Conservation (phyloP, 169 alveolate genomes). For the Ichthyophthirius multifiliis region DNA sequence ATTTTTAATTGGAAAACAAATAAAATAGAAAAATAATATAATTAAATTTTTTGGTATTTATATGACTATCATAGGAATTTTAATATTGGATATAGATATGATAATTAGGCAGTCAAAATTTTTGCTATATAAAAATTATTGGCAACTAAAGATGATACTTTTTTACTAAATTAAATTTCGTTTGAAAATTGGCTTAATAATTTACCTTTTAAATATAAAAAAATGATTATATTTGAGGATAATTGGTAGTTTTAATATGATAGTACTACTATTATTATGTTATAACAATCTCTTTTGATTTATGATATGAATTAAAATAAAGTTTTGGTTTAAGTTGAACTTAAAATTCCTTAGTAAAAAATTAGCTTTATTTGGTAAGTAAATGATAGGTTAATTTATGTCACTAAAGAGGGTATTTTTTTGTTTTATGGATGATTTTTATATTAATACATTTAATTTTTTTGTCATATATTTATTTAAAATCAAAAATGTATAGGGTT, state of each 20-base stretch:
- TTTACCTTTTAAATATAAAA: neutral
- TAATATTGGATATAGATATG: neutral
- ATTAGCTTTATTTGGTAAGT: neutral
- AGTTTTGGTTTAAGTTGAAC: neutral
- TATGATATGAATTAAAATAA: neutral
- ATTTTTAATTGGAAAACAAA: neutral
- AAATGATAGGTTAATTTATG: neutral
- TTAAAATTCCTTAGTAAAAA: neutral
- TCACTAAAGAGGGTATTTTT: neutral
- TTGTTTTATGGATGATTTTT: neutral
- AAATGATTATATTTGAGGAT: neutral
- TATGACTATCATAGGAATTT: neutral
- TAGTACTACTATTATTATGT: neutral
- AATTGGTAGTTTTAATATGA: neutral
- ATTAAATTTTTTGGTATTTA: neutral
- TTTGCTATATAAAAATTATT: neutral
- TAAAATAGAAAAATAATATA: neutral
- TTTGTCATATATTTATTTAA: too few species aligned
- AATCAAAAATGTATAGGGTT: too few species aligned
- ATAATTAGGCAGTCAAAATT: neutral
- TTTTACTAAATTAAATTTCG: neutral
- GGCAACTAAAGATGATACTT: neutral
- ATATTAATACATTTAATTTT: too few species aligned
- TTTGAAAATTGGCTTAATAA: neutral
- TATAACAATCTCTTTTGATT: neutral